These are phyloP conservation scores for Gracilaria gracilis DNA, from an alignment of 23 red algal species.

Conservation along the genomic window DNA sequence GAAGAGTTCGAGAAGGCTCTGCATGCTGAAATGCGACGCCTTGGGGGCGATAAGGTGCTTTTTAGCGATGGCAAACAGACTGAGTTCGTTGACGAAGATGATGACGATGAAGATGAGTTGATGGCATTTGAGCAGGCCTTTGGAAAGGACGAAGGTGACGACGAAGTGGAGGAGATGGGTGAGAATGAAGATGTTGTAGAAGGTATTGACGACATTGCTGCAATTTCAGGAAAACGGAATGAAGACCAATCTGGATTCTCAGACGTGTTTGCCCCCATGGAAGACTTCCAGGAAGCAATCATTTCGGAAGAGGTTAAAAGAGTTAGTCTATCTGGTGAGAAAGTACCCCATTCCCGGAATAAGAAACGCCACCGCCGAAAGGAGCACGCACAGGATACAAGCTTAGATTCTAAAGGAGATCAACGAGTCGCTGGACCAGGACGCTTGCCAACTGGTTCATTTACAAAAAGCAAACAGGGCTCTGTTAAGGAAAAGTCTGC, in stretches of 20 bases:
- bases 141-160: slow-evolving; percentile 6
- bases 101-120: slow-evolving; percentile 63
- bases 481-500: not conserved
- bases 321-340: not conserved
- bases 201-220: not conserved
- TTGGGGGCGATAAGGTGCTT: slow-evolving; percentile 44
- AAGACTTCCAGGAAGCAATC: slow-evolving; percentile 20
- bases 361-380: not conserved
- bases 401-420: not conserved
- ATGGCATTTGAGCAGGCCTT: slow-evolving; percentile 63
- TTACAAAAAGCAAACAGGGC: not conserved
- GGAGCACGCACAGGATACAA: not conserved
- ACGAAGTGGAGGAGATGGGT: not conserved
- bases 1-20: slow-evolving; percentile 72
- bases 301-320: not conserved
- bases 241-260: not conserved
- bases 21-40: slow-evolving; percentile 56
- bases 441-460: slow-evolving; percentile 4
- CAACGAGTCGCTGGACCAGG: not conserved
- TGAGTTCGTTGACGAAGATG: slow-evolving; percentile 42
- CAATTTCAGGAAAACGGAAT: not conserved
- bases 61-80: not conserved
- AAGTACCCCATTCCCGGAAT: not conserved
- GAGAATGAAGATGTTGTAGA: not conserved
- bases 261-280: slow-evolving; percentile 4